Conservation (phyloP, 2,329 filamentous ascomycete genomes). For the Clarireedia paspali region DNA sequence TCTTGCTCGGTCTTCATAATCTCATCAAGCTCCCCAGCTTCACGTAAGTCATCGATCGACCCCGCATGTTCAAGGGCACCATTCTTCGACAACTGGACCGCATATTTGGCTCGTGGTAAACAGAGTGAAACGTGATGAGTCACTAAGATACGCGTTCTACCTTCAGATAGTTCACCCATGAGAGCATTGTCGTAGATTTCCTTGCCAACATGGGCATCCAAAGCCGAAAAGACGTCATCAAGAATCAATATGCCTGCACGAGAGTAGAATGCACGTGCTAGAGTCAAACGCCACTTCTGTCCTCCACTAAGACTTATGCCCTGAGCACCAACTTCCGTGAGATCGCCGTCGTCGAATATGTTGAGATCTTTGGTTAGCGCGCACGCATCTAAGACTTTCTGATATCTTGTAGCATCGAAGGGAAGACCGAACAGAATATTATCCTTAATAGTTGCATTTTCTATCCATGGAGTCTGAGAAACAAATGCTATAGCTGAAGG, state of each 20-base stretch:
- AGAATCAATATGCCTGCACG: slow-evolving; percentile 66
- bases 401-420: slow-evolving; percentile 56
- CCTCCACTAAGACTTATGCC: slow-evolving; percentile 77
- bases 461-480: slow-evolving; percentile 75
- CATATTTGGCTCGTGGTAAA: slow-evolving; percentile 61
- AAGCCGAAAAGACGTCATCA: slow-evolving; percentile 72
- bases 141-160: slow-evolving; percentile 66
- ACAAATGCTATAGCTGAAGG: slow-evolving; percentile 63
- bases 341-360: slow-evolving; percentile 66
- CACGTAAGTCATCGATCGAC: slow-evolving; percentile 49
- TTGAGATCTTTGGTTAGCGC: slow-evolving; percentile 66
- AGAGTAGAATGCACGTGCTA: slow-evolving; percentile 72
- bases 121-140: slow-evolving; percentile 71
- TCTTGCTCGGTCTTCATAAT: slow-evolving; percentile 48
- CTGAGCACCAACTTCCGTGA: slow-evolving; percentile 73
- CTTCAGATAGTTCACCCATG: slow-evolving; percentile 57
- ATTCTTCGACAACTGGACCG: slow-evolving; percentile 64
- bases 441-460: slow-evolving; percentile 67
- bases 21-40: slow-evolving; percentile 46
- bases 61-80: slow-evolving; percentile 52
- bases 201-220: slow-evolving; percentile 71
- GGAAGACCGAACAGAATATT: slow-evolving; percentile 74
- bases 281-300: slow-evolving; percentile 72
- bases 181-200: slow-evolving; percentile 71
- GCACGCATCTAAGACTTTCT: slow-evolving; percentile 60